phyloP scores from a whole-genome alignment of 2,329 filamentous ascomycete species.

The Verticillium longisporum region DNA sequence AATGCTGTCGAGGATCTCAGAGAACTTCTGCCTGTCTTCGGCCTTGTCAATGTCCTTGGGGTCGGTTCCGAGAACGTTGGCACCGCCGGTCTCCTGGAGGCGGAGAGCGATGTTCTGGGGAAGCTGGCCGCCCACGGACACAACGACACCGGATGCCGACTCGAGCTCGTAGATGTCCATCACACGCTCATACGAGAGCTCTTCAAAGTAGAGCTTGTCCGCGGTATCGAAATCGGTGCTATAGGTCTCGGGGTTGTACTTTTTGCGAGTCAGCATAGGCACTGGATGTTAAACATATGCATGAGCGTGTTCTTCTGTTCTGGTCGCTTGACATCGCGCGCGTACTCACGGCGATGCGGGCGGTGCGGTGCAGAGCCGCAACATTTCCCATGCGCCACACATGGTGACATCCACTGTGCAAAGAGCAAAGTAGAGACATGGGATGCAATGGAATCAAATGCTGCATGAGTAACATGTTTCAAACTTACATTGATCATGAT shows the following conservation, averaged over 20 bases:
- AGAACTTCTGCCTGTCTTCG: constrained; percentile 97
- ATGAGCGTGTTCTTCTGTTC: no score
- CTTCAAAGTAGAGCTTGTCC: constrained; percentile 93
- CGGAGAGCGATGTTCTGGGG: constrained; percentile 96
- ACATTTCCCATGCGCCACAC: no score
- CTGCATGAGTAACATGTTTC: no score
- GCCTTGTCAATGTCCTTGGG: constrained; percentile 95
- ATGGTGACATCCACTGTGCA: no score
- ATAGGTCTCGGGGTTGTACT: constrained; percentile 74
- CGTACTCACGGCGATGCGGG: no score
- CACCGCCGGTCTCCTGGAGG: constrained; percentile 83
- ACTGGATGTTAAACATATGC: no score
- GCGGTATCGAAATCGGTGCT: constrained; percentile 82
- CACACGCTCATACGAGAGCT: constrained; percentile 92
- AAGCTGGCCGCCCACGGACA: constrained; percentile 92
- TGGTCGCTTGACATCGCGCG: no score
- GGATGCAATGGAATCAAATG: no score
- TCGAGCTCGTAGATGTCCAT: constrained; percentile 99
- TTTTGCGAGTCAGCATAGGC: no score
- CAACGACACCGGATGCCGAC: constrained; percentile 75
- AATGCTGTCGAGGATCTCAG: constrained; percentile 92
- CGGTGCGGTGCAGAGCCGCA: no score
- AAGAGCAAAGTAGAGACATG: no score
- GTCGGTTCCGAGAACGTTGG: constrained; percentile 86
- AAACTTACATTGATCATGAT: constrained; percentile 81